phyloP scores from a whole-genome alignment of 495 filamentous ascomycete genomes.

The Penicillium odoratum region DNA sequence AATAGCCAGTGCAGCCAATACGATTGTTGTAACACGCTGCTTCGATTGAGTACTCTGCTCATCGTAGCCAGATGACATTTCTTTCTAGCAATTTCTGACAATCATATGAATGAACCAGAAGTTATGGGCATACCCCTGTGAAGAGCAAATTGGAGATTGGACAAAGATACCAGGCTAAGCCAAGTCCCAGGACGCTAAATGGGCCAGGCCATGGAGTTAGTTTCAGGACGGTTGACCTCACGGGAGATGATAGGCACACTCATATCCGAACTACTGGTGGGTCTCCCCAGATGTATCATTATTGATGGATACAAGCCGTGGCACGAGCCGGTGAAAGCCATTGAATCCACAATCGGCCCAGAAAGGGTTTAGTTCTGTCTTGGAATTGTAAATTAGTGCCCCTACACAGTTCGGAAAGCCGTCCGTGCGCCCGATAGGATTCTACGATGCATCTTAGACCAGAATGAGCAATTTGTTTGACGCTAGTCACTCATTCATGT shows the following conservation, averaged over 20 bases:
- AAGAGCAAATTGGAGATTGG: not conserved
- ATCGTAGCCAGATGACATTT: not conserved
- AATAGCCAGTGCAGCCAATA: not conserved
- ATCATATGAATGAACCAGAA: not conserved
- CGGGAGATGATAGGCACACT: not conserved
- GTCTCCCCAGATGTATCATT: not conserved
- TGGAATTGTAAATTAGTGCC: not conserved
- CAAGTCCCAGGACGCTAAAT: not conserved
- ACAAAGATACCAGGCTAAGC: not conserved
- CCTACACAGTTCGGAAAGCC: no score
- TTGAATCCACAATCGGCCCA: not conserved
- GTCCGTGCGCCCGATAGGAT: no score
- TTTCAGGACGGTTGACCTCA: not conserved
- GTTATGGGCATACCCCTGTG: not conserved
- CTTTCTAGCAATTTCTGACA: not conserved
- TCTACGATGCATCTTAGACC: no score
- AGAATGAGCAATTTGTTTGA: not conserved
- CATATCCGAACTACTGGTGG: not conserved
- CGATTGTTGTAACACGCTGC: conserved; percentile 4
- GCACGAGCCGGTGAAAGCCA: not conserved
- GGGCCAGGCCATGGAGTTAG: not conserved
- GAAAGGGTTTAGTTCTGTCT: not conserved
- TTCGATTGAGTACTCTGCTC: conserved; percentile 1
- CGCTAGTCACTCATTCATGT: not conserved
- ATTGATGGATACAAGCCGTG: not conserved